These are phyloP conservation scores for Rhodotorula kratochvilovae DNA, from an alignment of 768 basidiomycete species.

Conservation along the genomic window DNA sequence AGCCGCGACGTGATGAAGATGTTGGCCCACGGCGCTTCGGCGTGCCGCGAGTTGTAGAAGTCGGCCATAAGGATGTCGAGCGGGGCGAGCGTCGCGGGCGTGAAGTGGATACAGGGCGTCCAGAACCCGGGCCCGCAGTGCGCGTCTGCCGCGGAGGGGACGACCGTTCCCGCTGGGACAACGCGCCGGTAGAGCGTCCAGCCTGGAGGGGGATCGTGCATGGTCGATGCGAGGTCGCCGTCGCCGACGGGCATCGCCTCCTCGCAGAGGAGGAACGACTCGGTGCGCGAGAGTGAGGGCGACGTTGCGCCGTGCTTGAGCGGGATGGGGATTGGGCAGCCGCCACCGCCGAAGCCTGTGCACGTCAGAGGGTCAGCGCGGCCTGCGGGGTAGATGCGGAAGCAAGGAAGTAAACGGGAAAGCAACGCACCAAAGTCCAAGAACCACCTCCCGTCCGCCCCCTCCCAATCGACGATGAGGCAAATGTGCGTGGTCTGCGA, in stretches of 20 bases:
- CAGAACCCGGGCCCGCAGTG: constrained; percentile 7
- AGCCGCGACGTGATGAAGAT: constrained; percentile 26
- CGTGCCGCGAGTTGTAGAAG: not conserved
- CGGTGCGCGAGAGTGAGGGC: constrained; percentile 7
- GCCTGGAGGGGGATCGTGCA: not conserved
- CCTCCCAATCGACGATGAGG: constrained; percentile 24
- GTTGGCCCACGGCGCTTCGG: constrained; percentile 2
- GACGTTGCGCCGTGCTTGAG: constrained; percentile 18
- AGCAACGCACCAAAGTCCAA: constrained; percentile 13
- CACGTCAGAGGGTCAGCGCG: rapidly evolving
- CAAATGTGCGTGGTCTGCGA: constrained; percentile 16
- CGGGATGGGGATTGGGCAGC: constrained; percentile 9
- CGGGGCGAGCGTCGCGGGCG: constrained; percentile 3
- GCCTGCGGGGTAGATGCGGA: too few species aligned
- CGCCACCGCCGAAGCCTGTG: constrained; percentile 31
- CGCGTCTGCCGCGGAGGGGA: not conserved
- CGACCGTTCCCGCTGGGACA: not conserved
- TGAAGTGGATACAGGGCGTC: constrained; percentile 27
- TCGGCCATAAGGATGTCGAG: constrained; percentile 5
- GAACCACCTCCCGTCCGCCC: not conserved
- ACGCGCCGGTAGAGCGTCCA: constrained; percentile 2
- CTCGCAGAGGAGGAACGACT: constrained; percentile 19
- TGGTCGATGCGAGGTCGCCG: not conserved
- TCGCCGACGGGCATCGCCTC: constrained; percentile 22
- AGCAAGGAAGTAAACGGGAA: not conserved